phyloP scores from a whole-genome alignment of 352 stramenopile species.

The Phytopythium cucurbitacearum region DNA sequence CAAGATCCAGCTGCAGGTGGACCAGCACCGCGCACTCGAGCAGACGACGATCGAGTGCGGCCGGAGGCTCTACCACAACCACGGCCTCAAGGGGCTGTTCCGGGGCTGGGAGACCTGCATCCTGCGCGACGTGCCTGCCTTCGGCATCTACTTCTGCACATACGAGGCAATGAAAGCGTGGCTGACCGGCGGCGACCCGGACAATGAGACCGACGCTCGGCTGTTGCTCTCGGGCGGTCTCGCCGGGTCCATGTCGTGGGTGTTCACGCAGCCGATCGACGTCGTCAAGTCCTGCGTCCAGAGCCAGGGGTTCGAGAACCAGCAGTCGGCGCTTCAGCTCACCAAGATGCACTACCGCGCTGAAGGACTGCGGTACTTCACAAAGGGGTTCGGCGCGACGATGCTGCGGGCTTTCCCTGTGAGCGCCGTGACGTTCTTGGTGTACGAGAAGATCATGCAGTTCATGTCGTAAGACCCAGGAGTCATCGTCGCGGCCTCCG shows the following conservation, averaged over 20 bases:
- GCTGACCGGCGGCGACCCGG: constrained; percentile 42
- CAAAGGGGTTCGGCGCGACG: constrained; percentile 77
- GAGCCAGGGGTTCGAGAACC: constrained; percentile 47
- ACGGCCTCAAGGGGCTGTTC: constrained; percentile 50
- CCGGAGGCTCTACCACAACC: constrained; percentile 25
- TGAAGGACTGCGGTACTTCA: constrained; percentile 65
- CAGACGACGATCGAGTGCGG: constrained; percentile 53
- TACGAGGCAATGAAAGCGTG: constrained; percentile 68
- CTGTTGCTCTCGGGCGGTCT: constrained; percentile 73
- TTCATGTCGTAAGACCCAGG: constrained; percentile 46
- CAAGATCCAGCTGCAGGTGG: constrained; percentile 82
- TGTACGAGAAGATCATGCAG: constrained; percentile 84
- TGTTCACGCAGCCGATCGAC: constrained; percentile 79
- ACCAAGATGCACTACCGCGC: constrained; percentile 33
- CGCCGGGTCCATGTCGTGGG: constrained; percentile 75
- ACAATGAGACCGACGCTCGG: constrained; percentile 63
- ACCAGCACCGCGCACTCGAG: constrained; percentile 29
- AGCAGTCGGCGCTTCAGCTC: constrained; percentile 43
- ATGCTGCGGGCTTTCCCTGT: constrained; percentile 82
- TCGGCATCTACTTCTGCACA: constrained; percentile 77
- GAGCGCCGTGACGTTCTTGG: constrained; percentile 80
- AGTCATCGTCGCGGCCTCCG: background rate
- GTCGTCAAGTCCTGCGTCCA: constrained; percentile 90
- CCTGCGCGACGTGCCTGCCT: constrained; percentile 72
- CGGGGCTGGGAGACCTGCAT: constrained; percentile 67